Evolutionary conservation across 179 eudicot genomes (phyloP).

Genomic region (Drosera spatulata): DNA sequence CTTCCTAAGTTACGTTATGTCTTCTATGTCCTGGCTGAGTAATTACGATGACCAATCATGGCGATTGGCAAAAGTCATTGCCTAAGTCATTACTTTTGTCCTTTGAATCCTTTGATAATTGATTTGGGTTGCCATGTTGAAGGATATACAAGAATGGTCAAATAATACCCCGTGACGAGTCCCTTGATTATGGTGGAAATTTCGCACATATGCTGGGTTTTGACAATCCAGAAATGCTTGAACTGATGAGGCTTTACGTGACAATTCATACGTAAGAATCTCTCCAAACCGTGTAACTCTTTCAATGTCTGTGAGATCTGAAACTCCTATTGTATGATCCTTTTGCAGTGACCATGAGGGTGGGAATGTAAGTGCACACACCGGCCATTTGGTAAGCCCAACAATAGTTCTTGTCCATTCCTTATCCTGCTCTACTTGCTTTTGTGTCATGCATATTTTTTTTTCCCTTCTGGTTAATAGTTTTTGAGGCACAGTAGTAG

Average conservation of each 20-base stretch:
- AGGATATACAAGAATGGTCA: constrained; percentile 88
- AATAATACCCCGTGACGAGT: constrained; percentile 51
- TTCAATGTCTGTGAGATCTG: not conserved
- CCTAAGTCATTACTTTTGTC: too few relatives aligned
- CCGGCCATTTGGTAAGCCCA: constrained; percentile 86
- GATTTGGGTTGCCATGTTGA: constrained; percentile 11
- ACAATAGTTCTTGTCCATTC: not conserved
- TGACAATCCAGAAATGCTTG: constrained; percentile 75
- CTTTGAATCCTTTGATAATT: not conserved
- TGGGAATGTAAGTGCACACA: constrained; percentile 97
- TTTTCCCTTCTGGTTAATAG: too few relatives aligned
- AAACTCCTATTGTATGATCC: constrained; percentile 1
- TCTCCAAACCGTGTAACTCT: not conserved
- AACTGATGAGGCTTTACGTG: constrained; percentile 91
- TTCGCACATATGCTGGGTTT: constrained; percentile 95
- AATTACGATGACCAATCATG: too few relatives aligned
- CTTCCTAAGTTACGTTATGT: too few relatives aligned
- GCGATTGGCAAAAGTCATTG: too few relatives aligned
- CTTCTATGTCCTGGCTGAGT: too few relatives aligned
- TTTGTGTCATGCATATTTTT: too few relatives aligned
- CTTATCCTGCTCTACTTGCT: too few relatives aligned
- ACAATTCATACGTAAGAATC: constrained; percentile 71
- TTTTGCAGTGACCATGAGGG: constrained; percentile 93
- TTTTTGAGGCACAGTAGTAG: too few relatives aligned
- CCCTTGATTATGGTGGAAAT: constrained; percentile 92